Evolutionary conservation across 2,329 filamentous ascomycete genomes (phyloP).

Genomic region (Epicoccum nigrum): DNA sequence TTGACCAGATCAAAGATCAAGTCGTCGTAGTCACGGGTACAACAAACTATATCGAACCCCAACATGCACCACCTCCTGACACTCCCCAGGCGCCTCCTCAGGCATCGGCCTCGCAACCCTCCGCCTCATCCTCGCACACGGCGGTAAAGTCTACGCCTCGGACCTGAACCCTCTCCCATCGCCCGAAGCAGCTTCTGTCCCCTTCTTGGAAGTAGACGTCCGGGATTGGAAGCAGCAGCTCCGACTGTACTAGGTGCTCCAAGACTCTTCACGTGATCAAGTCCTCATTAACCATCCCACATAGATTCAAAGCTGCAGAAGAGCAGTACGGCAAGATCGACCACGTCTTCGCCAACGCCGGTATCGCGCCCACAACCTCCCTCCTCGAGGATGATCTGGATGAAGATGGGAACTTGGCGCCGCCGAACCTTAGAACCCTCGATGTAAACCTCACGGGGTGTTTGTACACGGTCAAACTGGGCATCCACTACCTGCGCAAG

Average conservation of each 20-base stretch:
- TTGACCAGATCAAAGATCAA: constrained; percentile 55
- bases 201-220: constrained; percentile 39
- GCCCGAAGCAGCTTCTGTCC: constrained; percentile 27
- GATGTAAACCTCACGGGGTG: constrained; percentile 40
- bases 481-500: constrained; percentile 35
- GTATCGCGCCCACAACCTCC: constrained; percentile 23
- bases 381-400: constrained; percentile 41
- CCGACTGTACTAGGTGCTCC: too few relatives aligned
- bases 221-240: constrained; percentile 58
- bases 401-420: constrained; percentile 34
- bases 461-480: constrained; percentile 40
- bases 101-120: constrained; percentile 66
- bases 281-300: background rate
- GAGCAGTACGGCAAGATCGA: constrained; percentile 51
- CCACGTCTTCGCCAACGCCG: constrained; percentile 53
- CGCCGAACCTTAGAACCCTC: constrained; percentile 34
- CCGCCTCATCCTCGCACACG: constrained; percentile 57
- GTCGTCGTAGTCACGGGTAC: constrained; percentile 61
- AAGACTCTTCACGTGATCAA: too few relatives aligned
- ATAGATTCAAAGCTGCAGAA: constrained; percentile 56
- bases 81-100: constrained; percentile 58
- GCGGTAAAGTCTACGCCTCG: constrained; percentile 61
- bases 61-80: background rate
- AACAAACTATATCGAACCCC: background rate
- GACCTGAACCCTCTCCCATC: constrained; percentile 57